A percentile compares a stretch with the other conserved stretches of the same genome.
Evolutionary conservation across 2,329 filamentous ascomycete species (phyloP).

Genomic region (Aspergillus sojae): DNA sequence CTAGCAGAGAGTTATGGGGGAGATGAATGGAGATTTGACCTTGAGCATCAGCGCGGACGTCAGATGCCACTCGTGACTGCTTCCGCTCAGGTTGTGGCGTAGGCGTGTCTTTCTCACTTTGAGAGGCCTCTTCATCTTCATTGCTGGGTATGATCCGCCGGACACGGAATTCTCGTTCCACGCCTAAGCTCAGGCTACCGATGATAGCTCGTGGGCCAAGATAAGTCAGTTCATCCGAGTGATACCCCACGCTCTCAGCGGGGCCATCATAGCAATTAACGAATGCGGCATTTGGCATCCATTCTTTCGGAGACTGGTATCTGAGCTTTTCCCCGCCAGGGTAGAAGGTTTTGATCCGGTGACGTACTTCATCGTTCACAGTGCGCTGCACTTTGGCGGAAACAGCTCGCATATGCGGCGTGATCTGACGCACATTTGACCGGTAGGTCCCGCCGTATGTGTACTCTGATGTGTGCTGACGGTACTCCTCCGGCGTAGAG

Average conservation of each 20-base stretch:
- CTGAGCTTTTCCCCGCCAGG: conserved; percentile 72
- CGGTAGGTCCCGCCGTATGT: conserved; percentile 79
- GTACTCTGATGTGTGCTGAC: conserved; percentile 75
- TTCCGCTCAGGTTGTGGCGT: conserved; percentile 13
- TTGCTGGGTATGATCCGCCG: conserved; percentile 66
- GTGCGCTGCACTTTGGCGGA: conserved; percentile 70
- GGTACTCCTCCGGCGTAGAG: conserved; percentile 69
- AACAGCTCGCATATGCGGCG: conserved; percentile 71
- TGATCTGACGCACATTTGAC: conserved; percentile 75
- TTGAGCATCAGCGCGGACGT: conserved; percentile 59
- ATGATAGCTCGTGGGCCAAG: conserved; percentile 87
- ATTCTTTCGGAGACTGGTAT: conserved; percentile 72
- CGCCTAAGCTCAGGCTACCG: conserved; percentile 85
- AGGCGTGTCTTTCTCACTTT: conserved; percentile 21
- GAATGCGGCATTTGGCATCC: conserved; percentile 87
- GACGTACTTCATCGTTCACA: conserved; percentile 77
- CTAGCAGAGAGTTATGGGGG: conserved; percentile 87
- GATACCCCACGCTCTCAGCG: conserved; percentile 83
- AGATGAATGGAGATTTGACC: conserved; percentile 92
- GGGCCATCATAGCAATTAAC: conserved; percentile 91
- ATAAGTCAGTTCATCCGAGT: conserved; percentile 91
- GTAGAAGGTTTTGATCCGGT: conserved; percentile 69
- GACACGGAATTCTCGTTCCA: conserved; percentile 90
- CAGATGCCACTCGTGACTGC: conserved; percentile 12
- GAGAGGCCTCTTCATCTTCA: conserved; percentile 24